Conservation (phyloP, 495 filamentous ascomycete species). For the Podospora tetraspora region DNA sequence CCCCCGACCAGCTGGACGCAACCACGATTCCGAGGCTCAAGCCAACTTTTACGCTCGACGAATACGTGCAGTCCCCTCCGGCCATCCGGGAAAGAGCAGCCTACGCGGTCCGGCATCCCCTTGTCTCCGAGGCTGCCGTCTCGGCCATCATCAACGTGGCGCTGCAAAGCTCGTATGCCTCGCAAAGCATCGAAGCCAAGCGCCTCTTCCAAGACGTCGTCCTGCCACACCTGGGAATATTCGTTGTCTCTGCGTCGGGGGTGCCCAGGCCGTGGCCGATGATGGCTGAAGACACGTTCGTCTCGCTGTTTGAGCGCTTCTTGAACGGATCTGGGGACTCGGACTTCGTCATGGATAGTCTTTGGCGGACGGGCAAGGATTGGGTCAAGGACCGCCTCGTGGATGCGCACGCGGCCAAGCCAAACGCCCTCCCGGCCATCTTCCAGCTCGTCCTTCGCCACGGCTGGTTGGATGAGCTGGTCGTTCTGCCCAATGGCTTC, state of each 20-base stretch:
- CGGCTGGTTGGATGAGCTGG: slow-evolving; percentile 75
- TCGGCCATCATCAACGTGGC: slow-evolving; percentile 74
- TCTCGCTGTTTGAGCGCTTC: slow-evolving; percentile 49
- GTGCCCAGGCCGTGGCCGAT: slow-evolving; percentile 52
- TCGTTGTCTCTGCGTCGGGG: slow-evolving; percentile 71
- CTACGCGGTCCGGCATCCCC: slow-evolving; percentile 72
- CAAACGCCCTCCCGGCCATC: slow-evolving; percentile 67
- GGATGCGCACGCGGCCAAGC: slow-evolving; percentile 70
- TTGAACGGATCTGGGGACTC: slow-evolving; percentile 51
- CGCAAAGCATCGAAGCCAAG: slow-evolving; percentile 60
- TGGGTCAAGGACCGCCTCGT: slow-evolving; percentile 78
- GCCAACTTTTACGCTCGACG: slow-evolving; percentile 66
- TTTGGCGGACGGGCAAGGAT: slow-evolving; percentile 80
- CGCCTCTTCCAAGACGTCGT: slow-evolving; percentile 62
- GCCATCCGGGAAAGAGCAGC: slow-evolving; percentile 65
- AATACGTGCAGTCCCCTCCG: slow-evolving; percentile 68
- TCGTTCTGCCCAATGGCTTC: slow-evolving; percentile 69
- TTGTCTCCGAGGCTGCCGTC: slow-evolving; percentile 83
- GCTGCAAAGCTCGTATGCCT: slow-evolving; percentile 59
- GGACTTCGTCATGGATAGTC: slow-evolving; percentile 77
- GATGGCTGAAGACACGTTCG: slow-evolving; percentile 51
- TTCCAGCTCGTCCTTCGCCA: slow-evolving; percentile 75
- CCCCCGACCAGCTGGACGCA: slow-evolving; percentile 69
- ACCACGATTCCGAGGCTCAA: slow-evolving; percentile 76
- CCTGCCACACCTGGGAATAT: slow-evolving; percentile 64